These are phyloP conservation scores for Gracilaria gracilis DNA, from an alignment of 23 red algal genomes.

Conservation along the genomic window DNA sequence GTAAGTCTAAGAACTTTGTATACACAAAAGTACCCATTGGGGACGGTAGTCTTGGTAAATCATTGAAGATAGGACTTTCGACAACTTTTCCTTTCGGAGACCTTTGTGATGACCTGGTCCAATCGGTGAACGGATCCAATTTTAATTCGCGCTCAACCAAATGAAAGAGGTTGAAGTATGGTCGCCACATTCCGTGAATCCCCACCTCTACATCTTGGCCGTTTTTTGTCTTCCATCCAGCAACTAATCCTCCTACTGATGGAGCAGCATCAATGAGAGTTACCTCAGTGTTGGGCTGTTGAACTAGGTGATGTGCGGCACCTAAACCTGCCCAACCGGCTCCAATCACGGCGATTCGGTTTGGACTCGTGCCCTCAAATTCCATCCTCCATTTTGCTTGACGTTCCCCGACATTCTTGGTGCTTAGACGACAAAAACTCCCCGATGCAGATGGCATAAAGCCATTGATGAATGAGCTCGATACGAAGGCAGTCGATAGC, in stretches of 20 bases:
- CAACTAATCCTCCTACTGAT: slow-evolving; percentile 83
- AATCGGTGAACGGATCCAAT: slow-evolving; percentile 74
- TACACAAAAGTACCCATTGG: slow-evolving; percentile 88
- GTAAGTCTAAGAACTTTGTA: slow-evolving; percentile 77
- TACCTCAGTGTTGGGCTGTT: slow-evolving; percentile 45
- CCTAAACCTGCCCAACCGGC: slow-evolving; percentile 90
- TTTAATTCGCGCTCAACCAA: slow-evolving; percentile 84
- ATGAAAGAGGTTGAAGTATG: slow-evolving; percentile 84
- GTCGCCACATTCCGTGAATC: slow-evolving; percentile 87
- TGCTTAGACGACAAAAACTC: background rate
- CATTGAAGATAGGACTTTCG: slow-evolving; percentile 82
- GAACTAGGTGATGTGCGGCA: slow-evolving; percentile 78
- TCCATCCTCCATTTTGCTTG: slow-evolving; percentile 10
- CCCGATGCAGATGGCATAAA: no score
- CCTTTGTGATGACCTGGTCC: slow-evolving; percentile 67
- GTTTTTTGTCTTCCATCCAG: slow-evolving; percentile 66
- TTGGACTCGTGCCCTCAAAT: slow-evolving; percentile 17
- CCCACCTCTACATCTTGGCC: slow-evolving; percentile 78
- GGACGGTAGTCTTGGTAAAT: slow-evolving; percentile 72
- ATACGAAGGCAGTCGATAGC: background rate
- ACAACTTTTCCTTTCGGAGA: slow-evolving; percentile 84
- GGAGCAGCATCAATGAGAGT: slow-evolving; percentile 77
- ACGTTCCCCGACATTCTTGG: background rate
- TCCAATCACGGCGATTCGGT: slow-evolving; percentile 78
- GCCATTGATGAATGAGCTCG: background rate